phyloP scores from a whole-genome alignment of 2,329 filamentous ascomycete species.

The Phyllosticta citriasiana region DNA sequence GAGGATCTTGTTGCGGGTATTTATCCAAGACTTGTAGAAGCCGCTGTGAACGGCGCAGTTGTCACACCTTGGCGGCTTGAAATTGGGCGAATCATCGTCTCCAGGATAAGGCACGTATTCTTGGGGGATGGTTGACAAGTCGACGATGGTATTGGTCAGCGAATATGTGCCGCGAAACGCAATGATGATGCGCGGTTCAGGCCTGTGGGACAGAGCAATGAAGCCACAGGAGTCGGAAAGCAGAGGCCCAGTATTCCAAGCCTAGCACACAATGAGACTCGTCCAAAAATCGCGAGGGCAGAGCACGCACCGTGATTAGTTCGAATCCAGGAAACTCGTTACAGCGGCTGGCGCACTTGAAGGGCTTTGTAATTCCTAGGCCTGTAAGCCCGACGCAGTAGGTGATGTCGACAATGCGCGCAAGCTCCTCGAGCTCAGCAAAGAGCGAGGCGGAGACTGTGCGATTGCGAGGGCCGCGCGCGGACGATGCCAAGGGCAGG shows the following conservation, averaged over 20 bases:
- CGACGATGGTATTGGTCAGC: constrained; percentile 79
- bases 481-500: constrained; percentile 13
- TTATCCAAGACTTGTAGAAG: constrained; percentile 76
- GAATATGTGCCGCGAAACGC: constrained; percentile 95
- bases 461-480: constrained; percentile 18
- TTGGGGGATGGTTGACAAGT: constrained; percentile 82
- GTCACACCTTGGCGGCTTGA: constrained; percentile 48
- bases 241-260: constrained; percentile 83
- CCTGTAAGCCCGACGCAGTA: constrained; percentile 87
- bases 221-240: constrained; percentile 90
- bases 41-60: constrained; percentile 92
- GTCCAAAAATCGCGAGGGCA: background rate
- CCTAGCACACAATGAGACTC: constrained; percentile 29
- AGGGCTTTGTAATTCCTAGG: constrained; percentile 73
- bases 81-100: constrained; percentile 16
- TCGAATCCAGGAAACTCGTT: constrained; percentile 71
- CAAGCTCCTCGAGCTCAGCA: constrained; percentile 70
- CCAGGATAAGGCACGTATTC: constrained; percentile 80
- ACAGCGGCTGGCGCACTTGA: constrained; percentile 77
- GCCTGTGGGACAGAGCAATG: constrained; percentile 71
- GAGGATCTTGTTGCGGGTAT: constrained; percentile 60
- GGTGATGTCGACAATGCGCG: constrained; percentile 86
- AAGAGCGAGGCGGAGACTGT: constrained; percentile 58
- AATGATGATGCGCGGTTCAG: constrained; percentile 59
- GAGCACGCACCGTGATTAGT: constrained; percentile 50